These are phyloP conservation scores for Zygotorulaspora danielsina DNA, from an alignment of 805 yeast species.

Conservation along the genomic window DNA sequence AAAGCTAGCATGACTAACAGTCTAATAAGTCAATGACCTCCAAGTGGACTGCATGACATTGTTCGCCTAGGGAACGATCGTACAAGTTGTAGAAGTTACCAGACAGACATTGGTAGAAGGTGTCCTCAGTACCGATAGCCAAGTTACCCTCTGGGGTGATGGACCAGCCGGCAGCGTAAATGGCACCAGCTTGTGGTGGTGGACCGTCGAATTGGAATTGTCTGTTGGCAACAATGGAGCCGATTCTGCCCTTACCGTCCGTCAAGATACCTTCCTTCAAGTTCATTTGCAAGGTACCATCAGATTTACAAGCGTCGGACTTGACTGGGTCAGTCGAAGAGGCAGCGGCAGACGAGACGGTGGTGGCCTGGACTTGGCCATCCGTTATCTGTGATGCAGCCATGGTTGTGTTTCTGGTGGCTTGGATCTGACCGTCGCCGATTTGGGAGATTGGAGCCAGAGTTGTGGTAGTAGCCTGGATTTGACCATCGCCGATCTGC, in stretches of 20 bases:
- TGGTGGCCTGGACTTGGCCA: conserved; percentile 42
- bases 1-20: conserved; percentile 57
- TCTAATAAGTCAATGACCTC: conserved; percentile 52
- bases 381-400: conserved; percentile 40
- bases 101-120: conserved; percentile 70
- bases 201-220: conserved; percentile 87
- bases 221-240: conserved; percentile 77
- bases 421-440: conserved; percentile 43
- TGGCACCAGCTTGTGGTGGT: conserved; percentile 77
- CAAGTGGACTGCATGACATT: conserved; percentile 61
- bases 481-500: conserved; percentile 37
- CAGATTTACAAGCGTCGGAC: conserved; percentile 43
- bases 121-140: conserved; percentile 58
- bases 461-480: conserved; percentile 43
- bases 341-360: conserved; percentile 24
- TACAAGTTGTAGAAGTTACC: conserved; percentile 78
- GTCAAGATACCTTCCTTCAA: conserved; percentile 49
- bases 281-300: conserved; percentile 51
- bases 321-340: conserved; percentile 41
- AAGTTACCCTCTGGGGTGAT: conserved; percentile 51
- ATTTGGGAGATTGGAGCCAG: conserved; percentile 37
- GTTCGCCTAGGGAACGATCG: conserved; percentile 56
- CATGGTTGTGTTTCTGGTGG: conserved; percentile 27
- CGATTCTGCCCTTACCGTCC: conserved; percentile 64
- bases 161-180: conserved; percentile 67